A percentile compares a stretch with the other conserved stretches of the same genome.
phyloP scores from a whole-genome alignment of 257 asterid genomes.

The Solanum medicagineum region DNA sequence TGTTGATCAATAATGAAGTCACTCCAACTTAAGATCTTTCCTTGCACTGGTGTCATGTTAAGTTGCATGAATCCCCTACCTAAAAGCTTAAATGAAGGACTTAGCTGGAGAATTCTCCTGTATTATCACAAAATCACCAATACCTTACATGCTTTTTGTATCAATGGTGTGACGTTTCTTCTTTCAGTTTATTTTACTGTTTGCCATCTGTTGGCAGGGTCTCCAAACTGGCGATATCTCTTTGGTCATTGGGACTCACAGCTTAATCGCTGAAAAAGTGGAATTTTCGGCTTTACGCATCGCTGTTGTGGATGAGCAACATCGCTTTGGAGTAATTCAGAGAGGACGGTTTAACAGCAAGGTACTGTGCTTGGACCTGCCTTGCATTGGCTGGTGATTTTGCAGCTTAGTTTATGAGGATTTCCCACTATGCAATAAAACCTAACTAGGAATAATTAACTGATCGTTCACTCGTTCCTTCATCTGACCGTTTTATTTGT shows the following conservation, averaged over 20 bases:
- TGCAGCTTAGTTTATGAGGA: not conserved
- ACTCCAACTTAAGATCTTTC: not conserved
- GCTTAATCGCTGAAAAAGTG: conserved; percentile 80
- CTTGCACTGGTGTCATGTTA: not conserved
- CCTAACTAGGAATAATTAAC: not conserved
- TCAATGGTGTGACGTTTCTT: not conserved
- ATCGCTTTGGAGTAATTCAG: conserved; percentile 94
- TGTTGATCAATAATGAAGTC: not conserved
- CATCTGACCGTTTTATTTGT: not conserved
- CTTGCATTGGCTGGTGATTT: not conserved
- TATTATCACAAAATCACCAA: not conserved
- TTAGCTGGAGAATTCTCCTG: not conserved
- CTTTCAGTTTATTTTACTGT: conserved; percentile 10
- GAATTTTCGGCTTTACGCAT: conserved; percentile 78
- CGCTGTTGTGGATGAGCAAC: conserved; percentile 92
- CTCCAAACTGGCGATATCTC: conserved; percentile 76
- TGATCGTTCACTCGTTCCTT: not conserved
- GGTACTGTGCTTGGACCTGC: conserved; percentile 31
- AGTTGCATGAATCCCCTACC: not conserved
- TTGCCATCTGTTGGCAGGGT: conserved; percentile 34
- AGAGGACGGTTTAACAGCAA: conserved; percentile 92
- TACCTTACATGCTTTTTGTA: not conserved
- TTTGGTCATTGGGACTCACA: conserved; percentile 88
- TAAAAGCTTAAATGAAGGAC: not conserved
- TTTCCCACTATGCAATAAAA: not conserved